Evolutionary conservation across 2,329 filamentous ascomycete genomes (phyloP), one percentile per base, ranked within the genome.

Genomic region (Aspergillus brunneoviolaceus): DNA sequence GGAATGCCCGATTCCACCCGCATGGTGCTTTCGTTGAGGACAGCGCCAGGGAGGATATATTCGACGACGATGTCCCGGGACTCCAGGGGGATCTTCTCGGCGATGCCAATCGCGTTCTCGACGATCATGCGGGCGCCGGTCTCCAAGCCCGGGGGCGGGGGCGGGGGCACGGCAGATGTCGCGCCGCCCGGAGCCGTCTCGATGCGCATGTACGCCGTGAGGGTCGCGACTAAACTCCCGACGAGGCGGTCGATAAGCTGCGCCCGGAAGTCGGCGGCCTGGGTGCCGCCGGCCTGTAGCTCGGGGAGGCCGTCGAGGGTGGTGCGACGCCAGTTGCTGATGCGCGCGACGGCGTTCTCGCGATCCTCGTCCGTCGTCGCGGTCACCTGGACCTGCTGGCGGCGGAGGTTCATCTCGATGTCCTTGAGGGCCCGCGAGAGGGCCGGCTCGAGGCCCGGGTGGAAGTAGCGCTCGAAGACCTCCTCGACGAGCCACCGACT

Each of bases 41-140:
- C 75, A 49, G 89, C 85, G 49, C 91, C 90, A 0, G 95, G 94
- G 59, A 89, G 79, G 55, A 93, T 92, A 72, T 96, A 97, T 63
- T 89, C 87, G 62, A 99, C 89, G 49, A 87, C 87, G 16, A 99
- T 91, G 70, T 98, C 95, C 64, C 95, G 87, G 67, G 91, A 95
- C 77, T 99, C 95, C 45, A 96, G 79, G 0, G 95, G 94, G 50
- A 98, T 79, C 73, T 97, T 96, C 60, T 89, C 85, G 0, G 91
- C 87, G 64, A 99, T 92, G 62, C 88, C 89, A 31, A 98, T 85
- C 0, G 93, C 92, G 54, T 98, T 84, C 76, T 97, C 93, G 57
- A 97, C 85, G 73, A 99, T 98, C 87, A 95, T 96, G 57, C 89
- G 88, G 2, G 93, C 90, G 63, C 91, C 92, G 55, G 91, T 92